These are phyloP conservation scores for Blastomyces emzantsi DNA, from an alignment of 2,329 filamentous ascomycete genomes.

Conservation along the genomic window DNA sequence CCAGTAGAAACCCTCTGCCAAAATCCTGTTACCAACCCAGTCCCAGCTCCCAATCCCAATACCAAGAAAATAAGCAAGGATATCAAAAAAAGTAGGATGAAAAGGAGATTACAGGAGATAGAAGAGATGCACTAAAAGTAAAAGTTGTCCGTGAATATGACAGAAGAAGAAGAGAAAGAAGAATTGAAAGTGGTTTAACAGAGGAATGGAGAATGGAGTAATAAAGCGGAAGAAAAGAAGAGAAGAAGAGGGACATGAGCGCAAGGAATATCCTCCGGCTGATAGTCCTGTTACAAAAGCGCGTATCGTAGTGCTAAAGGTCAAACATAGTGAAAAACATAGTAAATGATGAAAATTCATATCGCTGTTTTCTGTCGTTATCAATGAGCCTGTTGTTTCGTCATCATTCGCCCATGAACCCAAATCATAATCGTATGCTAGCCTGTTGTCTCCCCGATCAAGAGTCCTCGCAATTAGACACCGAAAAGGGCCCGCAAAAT, in stretches of 20 bases:
- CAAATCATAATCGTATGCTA: background rate
- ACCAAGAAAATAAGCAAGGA: background rate
- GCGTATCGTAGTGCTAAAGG: background rate
- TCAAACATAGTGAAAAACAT: background rate
- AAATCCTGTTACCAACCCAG: background rate
- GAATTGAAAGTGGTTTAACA: background rate
- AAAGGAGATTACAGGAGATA: background rate
- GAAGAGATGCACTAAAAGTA: background rate
- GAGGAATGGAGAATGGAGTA: background rate
- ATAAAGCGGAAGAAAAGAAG: background rate
- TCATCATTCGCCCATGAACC: background rate
- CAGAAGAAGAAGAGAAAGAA: background rate
- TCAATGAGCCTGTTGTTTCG: background rate
- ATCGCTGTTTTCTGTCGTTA: background rate
- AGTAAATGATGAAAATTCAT: background rate
- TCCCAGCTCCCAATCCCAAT: background rate
- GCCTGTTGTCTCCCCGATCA: background rate
- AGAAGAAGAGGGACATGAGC: background rate
- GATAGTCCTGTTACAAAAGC: background rate
- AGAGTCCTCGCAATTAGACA: background rate
- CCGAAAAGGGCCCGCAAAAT: background rate
- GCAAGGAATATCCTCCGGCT: background rate
- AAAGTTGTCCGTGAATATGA: background rate
- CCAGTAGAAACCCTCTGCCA: background rate
- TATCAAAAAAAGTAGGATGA: background rate